phyloP scores from a whole-genome alignment of 2,329 filamentous ascomycete species.

The Colletotrichum somersetense region DNA sequence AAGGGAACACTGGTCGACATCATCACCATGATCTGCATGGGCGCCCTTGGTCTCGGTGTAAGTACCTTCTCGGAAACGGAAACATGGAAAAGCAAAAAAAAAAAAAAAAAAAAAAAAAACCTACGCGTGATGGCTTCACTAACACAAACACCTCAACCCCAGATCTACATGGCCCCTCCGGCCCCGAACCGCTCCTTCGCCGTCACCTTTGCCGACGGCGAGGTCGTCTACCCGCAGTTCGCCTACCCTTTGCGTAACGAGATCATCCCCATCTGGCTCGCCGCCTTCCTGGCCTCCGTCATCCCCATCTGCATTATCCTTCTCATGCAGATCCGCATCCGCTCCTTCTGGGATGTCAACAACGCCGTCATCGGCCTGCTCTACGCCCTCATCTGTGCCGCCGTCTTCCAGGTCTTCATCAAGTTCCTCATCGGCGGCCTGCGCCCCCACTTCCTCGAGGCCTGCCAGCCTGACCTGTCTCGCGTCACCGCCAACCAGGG shows the following conservation, averaged over 20 bases:
- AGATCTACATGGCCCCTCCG: conserved; percentile 74
- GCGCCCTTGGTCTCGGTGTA: conserved; percentile 76
- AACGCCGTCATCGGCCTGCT: conserved; percentile 78
- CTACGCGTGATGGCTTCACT: not conserved
- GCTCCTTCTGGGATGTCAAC: conserved; percentile 78
- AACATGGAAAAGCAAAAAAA: not conserved
- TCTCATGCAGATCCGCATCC: conserved; percentile 75
- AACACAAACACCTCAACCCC: not conserved
- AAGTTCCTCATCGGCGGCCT: conserved; percentile 82
- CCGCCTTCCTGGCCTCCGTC: conserved; percentile 73
- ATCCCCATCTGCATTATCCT: conserved; percentile 76
- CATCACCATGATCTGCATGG: conserved; percentile 74
- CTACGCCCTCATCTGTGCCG: conserved; percentile 76
- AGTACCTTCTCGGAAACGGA: conserved; percentile 42
- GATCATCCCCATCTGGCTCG: conserved; percentile 78
- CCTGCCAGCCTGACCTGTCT: conserved; percentile 74
- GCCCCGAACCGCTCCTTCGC: conserved; percentile 78
- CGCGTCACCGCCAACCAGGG: conserved; percentile 56
- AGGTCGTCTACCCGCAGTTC: conserved; percentile 78
- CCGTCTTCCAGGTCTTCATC: conserved; percentile 82
- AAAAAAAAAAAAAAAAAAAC: not conserved
- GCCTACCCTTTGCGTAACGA: conserved; percentile 78
- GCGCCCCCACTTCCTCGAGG: conserved; percentile 78
- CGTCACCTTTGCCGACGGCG: conserved; percentile 73
- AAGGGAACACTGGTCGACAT: conserved; percentile 77